Evolutionary conservation across 176 grass and related monocot species (phyloP), one percentile per base, ranked within the genome.

Genomic region (Calamus simplicifolius): DNA sequence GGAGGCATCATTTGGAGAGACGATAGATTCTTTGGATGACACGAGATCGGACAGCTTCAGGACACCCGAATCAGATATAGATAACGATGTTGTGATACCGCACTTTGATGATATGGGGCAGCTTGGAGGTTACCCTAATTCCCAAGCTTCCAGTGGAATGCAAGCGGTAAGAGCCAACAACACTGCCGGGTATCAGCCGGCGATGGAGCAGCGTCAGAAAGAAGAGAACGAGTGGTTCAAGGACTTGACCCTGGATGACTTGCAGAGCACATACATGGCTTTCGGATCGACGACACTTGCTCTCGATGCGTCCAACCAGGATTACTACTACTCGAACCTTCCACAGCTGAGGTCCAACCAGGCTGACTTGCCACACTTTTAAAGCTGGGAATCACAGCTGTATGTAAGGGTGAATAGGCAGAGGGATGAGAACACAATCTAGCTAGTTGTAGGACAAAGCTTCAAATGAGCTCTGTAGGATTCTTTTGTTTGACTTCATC

Each of bases 171-270:
- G 49, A 15, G 28, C 25, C 48, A 49, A 48, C 62, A 65, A 29
- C 3, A 28, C 48, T 18, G 49, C 38, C 29, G 49, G 5, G 19
- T 3, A 18, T 65, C 62, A 65, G 49, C 50, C 51, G 19, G 49
- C 35, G 12, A 43, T 28, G 17, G 29, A 51, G 5, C 17, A 4
- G 16, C 8, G 49, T 18, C 48, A 65, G 49, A 52, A 65, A 65
- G 62, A 65, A 28, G 62, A 65, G 6, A 65, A 19, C 19, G 49
- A 65, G n/a, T 65, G 62, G 62, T 65, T 52, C 19, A 52, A 18
- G 62, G 62, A 65, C 49, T 52, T 65, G 62, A 65, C 51, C 18
- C 62, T 65, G 62, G 62, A 65, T 25, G 62, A 65, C 48, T 18
- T 65, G 62, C 62, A 65, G 62, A 51, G 14, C 38, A 27, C 62